These are phyloP conservation scores for Lithohypha guttulata DNA, from an alignment of 2,329 filamentous ascomycete species.

Conservation along the genomic window DNA sequence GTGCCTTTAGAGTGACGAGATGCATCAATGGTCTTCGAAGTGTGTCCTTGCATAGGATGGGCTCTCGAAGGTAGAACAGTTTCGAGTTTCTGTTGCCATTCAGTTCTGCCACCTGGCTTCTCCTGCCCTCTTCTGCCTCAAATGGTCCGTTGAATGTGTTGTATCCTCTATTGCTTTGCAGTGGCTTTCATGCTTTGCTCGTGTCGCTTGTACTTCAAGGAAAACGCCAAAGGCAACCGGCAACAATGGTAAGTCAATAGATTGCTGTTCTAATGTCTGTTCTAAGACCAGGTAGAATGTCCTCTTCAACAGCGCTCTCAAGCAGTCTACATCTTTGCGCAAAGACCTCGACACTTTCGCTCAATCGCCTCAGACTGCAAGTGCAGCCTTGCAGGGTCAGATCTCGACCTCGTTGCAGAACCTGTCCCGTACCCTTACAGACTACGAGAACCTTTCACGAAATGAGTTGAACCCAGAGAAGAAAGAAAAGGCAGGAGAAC, in stretches of 20 bases:
- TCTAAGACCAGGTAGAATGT: slow-evolving; percentile 65
- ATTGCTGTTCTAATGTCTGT: too few species aligned
- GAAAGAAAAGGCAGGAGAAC: slow-evolving; percentile 78
- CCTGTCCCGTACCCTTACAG: slow-evolving; percentile 82
- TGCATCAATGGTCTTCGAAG: too few species aligned
- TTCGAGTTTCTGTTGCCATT: neutral
- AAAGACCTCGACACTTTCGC: slow-evolving; percentile 64
- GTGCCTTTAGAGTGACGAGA: too few species aligned
- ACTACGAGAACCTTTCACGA: slow-evolving; percentile 75
- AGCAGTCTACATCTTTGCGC: slow-evolving; percentile 71
- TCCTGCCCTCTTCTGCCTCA: neutral
- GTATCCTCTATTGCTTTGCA: too few species aligned
- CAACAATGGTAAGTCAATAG: too few species aligned
- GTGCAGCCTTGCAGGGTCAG: slow-evolving; percentile 57
- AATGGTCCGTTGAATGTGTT: too few species aligned
- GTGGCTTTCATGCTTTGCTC: too few species aligned
- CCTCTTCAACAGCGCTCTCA: slow-evolving; percentile 73
- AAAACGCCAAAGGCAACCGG: too few species aligned
- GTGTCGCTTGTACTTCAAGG: too few species aligned
- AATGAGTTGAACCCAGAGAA: slow-evolving; percentile 86
- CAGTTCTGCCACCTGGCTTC: slow-evolving; percentile 6
- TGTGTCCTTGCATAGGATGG: too few species aligned
- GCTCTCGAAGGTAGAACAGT: too few species aligned
- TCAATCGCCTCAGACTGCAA: slow-evolving; percentile 45
- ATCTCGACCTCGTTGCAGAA: slow-evolving; percentile 68